Evolutionary conservation across 2,329 filamentous ascomycete species (phyloP), one percentile per base, ranked within the genome.

Genomic region (Colletotrichum sp.): DNA sequence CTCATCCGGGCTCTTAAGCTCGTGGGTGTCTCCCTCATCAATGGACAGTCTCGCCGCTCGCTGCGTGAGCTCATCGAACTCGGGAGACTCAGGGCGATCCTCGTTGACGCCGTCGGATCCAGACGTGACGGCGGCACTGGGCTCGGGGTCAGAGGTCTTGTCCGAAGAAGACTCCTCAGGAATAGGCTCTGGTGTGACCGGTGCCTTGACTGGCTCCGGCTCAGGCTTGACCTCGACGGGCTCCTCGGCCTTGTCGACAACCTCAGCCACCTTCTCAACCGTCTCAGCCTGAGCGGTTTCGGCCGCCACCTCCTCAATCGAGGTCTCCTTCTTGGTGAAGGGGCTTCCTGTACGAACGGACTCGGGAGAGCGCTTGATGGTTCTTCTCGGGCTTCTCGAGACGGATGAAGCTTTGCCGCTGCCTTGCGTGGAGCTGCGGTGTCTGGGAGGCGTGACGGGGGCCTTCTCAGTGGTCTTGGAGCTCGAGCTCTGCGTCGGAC

Each of bases 401-500:
- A 70, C 58, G 12, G 72, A 77, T 4, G 78, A 72, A 66, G 79
- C 80, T 76, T 81, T 84, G 57, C 77, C 72, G 12, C 78, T 75
- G 18, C 72, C 71, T 57, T 79, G 78, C 57, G 64, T 80, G 57
- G 71, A 28, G 24, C 80, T 70, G 0, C 80, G 76, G 78, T 86
- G 90, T 72, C 86, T 85, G 0, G 90, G 89, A 3, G 90, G 89
- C 1, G 90, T 90, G 0, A 84, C 78, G 3, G 87, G 84, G 2
- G 82, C 82, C 84, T 94, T 95, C 7, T 94, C 93, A 4, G 90
- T 86, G 0, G 90, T 90, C 85, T 95, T 95, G 77, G 88, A 92
- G 10, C 93, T 89, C 7, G 93, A 95, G 61, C 91, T 88, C 60
- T 93, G 90, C 0, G 94, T 96, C 3, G 94, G 94, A 55, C 94